These are phyloP conservation scores for Cordyceps tenuipes DNA, from an alignment of 2,329 filamentous ascomycete species.

Conservation along the genomic window DNA sequence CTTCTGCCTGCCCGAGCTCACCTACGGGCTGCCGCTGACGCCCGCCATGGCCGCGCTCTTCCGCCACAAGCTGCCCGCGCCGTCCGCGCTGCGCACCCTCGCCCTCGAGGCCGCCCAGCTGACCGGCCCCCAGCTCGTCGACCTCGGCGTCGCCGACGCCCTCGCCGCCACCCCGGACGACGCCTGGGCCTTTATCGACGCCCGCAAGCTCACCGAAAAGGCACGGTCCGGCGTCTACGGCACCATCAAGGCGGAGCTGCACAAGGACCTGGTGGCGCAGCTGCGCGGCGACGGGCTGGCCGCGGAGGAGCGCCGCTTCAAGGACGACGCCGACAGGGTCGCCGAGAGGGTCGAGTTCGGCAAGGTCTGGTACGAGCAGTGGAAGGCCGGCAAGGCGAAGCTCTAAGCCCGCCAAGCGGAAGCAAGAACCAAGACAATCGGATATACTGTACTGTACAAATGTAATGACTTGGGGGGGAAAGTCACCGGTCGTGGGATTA, in stretches of 20 bases:
- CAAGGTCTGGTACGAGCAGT: conserved; percentile 41
- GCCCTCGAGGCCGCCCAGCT: conserved; percentile 69
- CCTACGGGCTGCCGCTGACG: conserved; percentile 68
- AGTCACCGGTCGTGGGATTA: neutral
- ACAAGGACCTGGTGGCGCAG: conserved; percentile 52
- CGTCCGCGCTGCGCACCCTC: conserved; percentile 53
- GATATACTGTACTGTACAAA: neutral
- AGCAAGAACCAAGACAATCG: neutral
- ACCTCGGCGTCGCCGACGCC: conserved; percentile 59
- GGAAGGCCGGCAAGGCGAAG: conserved; percentile 32
- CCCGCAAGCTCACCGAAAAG: conserved; percentile 53
- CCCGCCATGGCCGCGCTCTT: conserved; percentile 69
- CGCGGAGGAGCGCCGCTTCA: conserved; percentile 40
- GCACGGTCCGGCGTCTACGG: conserved; percentile 60
- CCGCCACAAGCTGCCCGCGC: conserved; percentile 54
- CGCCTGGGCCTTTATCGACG: conserved; percentile 49
- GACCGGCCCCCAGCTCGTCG: conserved; percentile 52
- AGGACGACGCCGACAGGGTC: conserved; percentile 30
- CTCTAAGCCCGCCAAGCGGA: conserved; percentile 18
- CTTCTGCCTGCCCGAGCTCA: conserved; percentile 72
- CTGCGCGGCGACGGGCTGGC: conserved; percentile 45
- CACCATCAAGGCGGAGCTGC: conserved; percentile 67
- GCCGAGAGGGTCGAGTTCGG: conserved; percentile 35
- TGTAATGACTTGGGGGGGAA: neutral
- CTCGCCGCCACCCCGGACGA: conserved; percentile 51